phyloP scores from a whole-genome alignment of 1,139 yeast species.

The Nakaseomyces uthaithaninus region DNA sequence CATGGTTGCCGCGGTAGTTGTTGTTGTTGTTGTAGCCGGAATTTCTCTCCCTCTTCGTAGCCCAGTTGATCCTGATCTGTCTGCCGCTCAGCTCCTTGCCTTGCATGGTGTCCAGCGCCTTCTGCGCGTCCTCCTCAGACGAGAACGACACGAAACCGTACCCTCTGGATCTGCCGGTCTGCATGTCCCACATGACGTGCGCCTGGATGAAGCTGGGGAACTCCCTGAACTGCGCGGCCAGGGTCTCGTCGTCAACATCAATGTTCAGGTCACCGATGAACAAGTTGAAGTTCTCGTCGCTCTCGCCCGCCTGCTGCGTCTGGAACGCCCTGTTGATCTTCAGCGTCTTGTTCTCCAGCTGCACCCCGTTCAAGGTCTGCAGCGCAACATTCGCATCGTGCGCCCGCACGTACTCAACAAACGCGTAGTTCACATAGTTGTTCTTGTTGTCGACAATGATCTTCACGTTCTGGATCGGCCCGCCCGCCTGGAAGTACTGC shows the following conservation, averaged over 20 bases:
- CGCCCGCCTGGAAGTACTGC: constrained; percentile 56
- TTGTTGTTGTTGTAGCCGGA: constrained; percentile 24
- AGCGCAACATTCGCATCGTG: constrained; percentile 57
- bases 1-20: constrained; percentile 23
- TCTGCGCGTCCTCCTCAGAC: constrained; percentile 60
- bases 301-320: constrained; percentile 51
- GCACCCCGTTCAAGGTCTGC: constrained; percentile 49
- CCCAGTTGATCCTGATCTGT: constrained; percentile 82
- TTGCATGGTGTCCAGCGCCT: constrained; percentile 66
- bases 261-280: constrained; percentile 83
- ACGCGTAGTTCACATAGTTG: constrained; percentile 72
- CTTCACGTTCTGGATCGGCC: constrained; percentile 54
- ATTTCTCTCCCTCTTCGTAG: constrained; percentile 56
- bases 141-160: constrained; percentile 86
- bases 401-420: constrained; percentile 61
- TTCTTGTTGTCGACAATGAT: constrained; percentile 68
- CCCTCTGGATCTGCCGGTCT: constrained; percentile 82
- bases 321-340: constrained; percentile 80
- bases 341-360: constrained; percentile 45
- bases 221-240: constrained; percentile 50
- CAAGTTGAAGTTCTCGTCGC: constrained; percentile 54
- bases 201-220: constrained; percentile 68
- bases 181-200: constrained; percentile 97
- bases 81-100: constrained; percentile 69
- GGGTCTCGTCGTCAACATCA: constrained; percentile 72